Conservation (phyloP, 495 filamentous ascomycete species). For the Gamarada debralockiae region DNA sequence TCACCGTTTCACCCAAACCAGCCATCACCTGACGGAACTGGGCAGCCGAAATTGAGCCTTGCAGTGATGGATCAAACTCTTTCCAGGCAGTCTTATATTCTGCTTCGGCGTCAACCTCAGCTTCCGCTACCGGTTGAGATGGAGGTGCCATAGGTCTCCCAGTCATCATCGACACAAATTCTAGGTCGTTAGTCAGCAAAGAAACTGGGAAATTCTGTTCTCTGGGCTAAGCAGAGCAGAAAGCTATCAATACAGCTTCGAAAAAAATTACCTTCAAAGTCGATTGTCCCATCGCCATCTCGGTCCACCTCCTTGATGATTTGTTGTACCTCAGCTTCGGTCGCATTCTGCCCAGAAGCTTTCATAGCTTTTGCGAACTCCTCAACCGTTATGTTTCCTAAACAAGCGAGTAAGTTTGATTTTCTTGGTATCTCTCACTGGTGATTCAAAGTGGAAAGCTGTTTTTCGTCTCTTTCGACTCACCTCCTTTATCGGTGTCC, state of each 20-base stretch:
- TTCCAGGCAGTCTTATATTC: conserved; percentile 27
- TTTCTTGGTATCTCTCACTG: not conserved
- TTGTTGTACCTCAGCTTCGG: conserved; percentile 27
- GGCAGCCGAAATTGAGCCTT: conserved; percentile 26
- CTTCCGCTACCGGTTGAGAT: conserved; percentile 13
- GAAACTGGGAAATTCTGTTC: not conserved
- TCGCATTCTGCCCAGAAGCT: conserved; percentile 28
- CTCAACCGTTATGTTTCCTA: conserved; percentile 32
- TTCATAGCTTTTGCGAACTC: conserved; percentile 36
- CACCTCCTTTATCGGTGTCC: conserved; percentile 33
- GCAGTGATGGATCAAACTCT: conserved; percentile 24
- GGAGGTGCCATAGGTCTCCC: conserved; percentile 16
- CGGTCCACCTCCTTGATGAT: conserved; percentile 35
- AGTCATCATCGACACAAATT: conserved; percentile 37
- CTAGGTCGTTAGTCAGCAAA: too few relatives aligned
- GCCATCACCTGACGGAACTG: conserved; percentile 30
- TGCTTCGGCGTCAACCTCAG: conserved; percentile 14
- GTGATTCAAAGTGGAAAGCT: not conserved
- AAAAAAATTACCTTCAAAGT: conserved; percentile 30
- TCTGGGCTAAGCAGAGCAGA: not conserved
- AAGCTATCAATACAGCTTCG: not conserved
- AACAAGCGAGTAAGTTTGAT: not conserved
- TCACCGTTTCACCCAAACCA: conserved; percentile 25
- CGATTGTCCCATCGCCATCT: conserved; percentile 33
- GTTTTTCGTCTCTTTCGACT: too few relatives aligned